Conservation (phyloP, 2,329 filamentous ascomycete species). For the Orbilia brochopaga region DNA sequence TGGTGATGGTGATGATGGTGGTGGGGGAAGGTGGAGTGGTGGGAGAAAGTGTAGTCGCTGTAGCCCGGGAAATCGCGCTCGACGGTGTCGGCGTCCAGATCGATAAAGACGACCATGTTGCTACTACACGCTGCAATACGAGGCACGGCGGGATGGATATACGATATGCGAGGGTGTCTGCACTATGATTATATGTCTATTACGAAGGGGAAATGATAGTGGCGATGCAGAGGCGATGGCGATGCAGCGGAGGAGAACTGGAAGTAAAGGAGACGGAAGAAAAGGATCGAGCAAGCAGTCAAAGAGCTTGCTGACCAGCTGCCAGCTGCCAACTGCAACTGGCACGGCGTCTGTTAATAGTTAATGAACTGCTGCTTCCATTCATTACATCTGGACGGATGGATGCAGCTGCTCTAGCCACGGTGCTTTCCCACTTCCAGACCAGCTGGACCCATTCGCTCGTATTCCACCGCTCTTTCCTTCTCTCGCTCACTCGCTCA, state of each 20-base stretch:
- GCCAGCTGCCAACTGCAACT: too few species aligned
- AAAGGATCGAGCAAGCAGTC: not conserved
- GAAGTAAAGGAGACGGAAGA: not conserved
- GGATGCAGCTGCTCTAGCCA: too few species aligned
- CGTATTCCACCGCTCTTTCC: not conserved
- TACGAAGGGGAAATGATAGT: too few species aligned
- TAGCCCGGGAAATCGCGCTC: conserved; percentile 49
- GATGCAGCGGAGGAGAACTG: too few species aligned
- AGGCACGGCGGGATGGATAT: too few species aligned
- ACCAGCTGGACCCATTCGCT: too few species aligned
- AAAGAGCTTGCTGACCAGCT: too few species aligned
- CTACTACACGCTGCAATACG: too few species aligned
- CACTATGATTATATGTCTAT: not conserved
- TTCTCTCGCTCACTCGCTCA: not conserved
- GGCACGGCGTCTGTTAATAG: too few species aligned
- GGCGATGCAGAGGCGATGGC: not conserved
- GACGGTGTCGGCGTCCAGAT: conserved; percentile 48
- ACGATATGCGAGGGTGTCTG: not conserved
- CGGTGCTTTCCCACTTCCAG: too few species aligned
- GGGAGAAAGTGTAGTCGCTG: conserved; percentile 9
- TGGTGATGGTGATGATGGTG: conserved; percentile 10
- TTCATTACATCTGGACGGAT: too few species aligned
- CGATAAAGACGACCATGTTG: conserved; percentile 49
- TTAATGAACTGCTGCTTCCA: not conserved
- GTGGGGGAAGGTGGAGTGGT: conserved; percentile 25